These are phyloP conservation scores for Cladosporium sp. DNA, from an alignment of 2,329 filamentous ascomycete species.

Conservation along the genomic window DNA sequence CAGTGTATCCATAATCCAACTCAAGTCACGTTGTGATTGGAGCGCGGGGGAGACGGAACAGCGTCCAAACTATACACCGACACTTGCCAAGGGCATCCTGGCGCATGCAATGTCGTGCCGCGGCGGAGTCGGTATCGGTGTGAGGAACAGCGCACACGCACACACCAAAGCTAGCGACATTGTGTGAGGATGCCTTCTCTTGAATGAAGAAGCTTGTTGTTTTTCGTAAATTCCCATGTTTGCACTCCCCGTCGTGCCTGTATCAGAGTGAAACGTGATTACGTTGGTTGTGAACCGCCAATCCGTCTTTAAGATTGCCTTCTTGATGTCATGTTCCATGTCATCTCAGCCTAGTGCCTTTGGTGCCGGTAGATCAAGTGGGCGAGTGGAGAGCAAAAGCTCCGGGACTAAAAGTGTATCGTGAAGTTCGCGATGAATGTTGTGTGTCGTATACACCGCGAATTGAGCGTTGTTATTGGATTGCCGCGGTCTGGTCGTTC, in stretches of 20 bases:
- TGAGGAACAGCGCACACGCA: neutral
- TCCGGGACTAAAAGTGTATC: neutral
- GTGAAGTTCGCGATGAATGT: too few species aligned
- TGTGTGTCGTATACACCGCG: too few species aligned
- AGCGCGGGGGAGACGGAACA: slow-evolving; percentile 2
- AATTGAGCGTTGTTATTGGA: too few species aligned
- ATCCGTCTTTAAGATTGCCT: too few species aligned
- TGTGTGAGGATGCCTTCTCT: too few species aligned
- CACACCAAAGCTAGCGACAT: too few species aligned
- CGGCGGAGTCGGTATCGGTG: slow-evolving; percentile 2
- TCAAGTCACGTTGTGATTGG: slow-evolving; percentile 1
- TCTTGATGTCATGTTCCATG: slow-evolving; percentile 6
- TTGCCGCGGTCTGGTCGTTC: too few species aligned
- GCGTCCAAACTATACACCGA: neutral
- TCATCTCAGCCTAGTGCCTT: neutral
- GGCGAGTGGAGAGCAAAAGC: neutral
- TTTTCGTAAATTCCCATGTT: too few species aligned
- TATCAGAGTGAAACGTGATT: slow-evolving; percentile 10
- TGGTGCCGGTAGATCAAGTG: neutral
- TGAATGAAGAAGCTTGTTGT: too few species aligned
- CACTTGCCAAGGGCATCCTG: neutral
- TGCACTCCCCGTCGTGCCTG: too few species aligned
- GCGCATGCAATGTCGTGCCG: slow-evolving; percentile 3
- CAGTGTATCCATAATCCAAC: too few species aligned
- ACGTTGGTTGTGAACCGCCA: slow-evolving; percentile 1